Evolutionary conservation across 352 stramenopile genomes (phyloP).

Genomic region (Globisporangium cylindrosporum): DNA sequence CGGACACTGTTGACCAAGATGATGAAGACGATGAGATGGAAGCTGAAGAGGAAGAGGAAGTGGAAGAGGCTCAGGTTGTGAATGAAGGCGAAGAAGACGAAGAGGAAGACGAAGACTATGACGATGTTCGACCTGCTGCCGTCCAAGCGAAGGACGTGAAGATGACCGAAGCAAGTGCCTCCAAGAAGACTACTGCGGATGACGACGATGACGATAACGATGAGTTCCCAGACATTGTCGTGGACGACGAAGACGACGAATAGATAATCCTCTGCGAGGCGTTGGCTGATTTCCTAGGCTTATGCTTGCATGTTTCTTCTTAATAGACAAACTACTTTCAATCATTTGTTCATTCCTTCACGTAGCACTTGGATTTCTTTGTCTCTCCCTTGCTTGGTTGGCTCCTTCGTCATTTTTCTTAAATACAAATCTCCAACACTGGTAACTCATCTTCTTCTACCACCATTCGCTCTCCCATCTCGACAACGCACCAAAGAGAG

Average conservation of each 20-base stretch:
- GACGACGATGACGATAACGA: conserved; percentile 47
- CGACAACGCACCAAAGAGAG: background rate
- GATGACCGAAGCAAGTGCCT: background rate
- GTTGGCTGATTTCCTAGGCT: background rate
- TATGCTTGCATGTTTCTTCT: background rate
- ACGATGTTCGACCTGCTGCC: conserved; percentile 11
- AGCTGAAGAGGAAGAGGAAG: conserved; percentile 23
- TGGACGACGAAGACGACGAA: conserved; percentile 61
- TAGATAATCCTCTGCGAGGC: conserved; percentile 16
- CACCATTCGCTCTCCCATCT: background rate
- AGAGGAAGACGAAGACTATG: conserved; percentile 29
- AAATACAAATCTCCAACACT: conserved; percentile 5
- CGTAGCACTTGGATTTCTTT: background rate
- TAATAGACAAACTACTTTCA: conserved; percentile 3
- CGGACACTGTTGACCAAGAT: conserved; percentile 12
- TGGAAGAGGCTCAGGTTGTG: conserved; percentile 16
- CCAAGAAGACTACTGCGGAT: conserved; percentile 1
- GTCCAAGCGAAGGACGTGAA: background rate
- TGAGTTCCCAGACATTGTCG: conserved; percentile 83
- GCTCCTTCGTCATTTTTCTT: conserved; percentile 10
- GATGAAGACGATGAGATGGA: conserved; percentile 22
- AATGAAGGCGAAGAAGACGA: conserved; percentile 22
- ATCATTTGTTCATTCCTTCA: background rate
- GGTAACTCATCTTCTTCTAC: background rate
- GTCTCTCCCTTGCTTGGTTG: background rate